A percentile compares a stretch with the other conserved stretches of the same genome.
phyloP scores from a whole-genome alignment of 139 green algal genomes.

The Chlamydomonas applanata region DNA sequence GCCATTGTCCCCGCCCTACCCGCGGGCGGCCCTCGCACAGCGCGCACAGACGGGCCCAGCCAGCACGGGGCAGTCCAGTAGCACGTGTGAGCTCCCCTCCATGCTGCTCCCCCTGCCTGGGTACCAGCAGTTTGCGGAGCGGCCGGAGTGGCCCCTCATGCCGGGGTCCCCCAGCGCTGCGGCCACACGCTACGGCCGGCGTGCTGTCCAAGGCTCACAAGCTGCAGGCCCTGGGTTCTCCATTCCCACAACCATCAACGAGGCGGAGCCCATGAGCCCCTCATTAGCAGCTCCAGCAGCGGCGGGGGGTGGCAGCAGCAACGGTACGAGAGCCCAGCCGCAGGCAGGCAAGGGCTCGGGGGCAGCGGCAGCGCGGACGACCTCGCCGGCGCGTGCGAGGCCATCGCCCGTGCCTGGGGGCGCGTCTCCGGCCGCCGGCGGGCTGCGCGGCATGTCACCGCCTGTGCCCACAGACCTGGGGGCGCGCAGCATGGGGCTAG shows the following conservation, averaged over 20 bases:
- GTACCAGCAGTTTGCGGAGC: too few relatives aligned
- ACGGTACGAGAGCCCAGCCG: too few relatives aligned
- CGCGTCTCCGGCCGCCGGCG: too few relatives aligned
- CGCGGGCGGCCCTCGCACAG: too few relatives aligned
- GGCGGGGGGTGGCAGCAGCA: too few relatives aligned
- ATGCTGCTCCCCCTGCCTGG: not conserved
- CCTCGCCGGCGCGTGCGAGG: too few relatives aligned
- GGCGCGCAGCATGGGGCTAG: not conserved
- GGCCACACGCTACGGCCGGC: not conserved
- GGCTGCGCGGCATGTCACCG: too few relatives aligned
- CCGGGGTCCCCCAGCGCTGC: not conserved
- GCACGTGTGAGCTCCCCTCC: not conserved
- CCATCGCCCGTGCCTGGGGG: too few relatives aligned
- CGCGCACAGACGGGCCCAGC: not conserved
- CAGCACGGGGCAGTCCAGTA: not conserved
- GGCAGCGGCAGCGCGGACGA: too few relatives aligned
- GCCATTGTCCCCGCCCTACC: too few relatives aligned
- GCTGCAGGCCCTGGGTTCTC: not conserved
- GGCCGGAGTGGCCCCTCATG: not conserved
- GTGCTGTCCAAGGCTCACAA: not conserved
- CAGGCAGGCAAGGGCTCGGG: too few relatives aligned
- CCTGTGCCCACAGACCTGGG: too few relatives aligned
- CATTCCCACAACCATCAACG: conserved; percentile 2
- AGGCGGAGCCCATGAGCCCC: not conserved
- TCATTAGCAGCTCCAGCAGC: not conserved